Conservation (phyloP, 2,329 filamentous ascomycete species). For the Phialocephala sp. region DNA sequence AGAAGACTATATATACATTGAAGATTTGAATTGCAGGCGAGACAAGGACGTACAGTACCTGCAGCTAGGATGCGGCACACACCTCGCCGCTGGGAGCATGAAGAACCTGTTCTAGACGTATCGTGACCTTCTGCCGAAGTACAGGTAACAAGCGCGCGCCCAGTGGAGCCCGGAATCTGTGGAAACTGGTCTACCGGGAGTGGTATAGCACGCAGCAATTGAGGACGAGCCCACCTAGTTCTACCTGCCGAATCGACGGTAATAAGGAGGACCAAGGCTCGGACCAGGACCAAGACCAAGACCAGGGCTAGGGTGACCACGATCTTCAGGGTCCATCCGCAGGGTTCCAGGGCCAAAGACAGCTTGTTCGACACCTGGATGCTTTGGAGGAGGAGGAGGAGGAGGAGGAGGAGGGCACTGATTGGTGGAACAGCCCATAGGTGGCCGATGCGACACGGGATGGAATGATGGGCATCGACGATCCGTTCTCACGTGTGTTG, state of each 20-base stretch:
- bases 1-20: too few species aligned
- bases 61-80: background rate
- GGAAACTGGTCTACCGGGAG: too few species aligned
- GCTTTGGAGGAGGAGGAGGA: too few species aligned
- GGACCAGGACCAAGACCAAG: background rate
- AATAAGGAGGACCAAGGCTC: background rate
- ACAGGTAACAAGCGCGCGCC: background rate
- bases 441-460: too few species aligned
- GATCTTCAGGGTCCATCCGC: constrained; percentile 11
- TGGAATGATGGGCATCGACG: too few species aligned
- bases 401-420: background rate
- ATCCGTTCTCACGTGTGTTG: too few species aligned
- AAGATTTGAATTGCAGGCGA: background rate
- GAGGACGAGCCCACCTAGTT: background rate
- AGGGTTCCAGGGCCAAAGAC: background rate
- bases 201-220: background rate
- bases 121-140: background rate
- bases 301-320: background rate
- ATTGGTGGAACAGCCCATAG: background rate
- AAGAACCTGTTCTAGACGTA: background rate
- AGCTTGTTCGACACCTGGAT: background rate
- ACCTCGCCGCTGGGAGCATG: background rate
- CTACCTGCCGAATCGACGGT: constrained; percentile 4
- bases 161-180: too few species aligned
- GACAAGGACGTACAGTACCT: background rate